Percentiles rank a stretch among this genome's conserved stretches.
Conservation (phyloP, 73 alveolate species). For the Symbiodinium pilosum region DNA sequence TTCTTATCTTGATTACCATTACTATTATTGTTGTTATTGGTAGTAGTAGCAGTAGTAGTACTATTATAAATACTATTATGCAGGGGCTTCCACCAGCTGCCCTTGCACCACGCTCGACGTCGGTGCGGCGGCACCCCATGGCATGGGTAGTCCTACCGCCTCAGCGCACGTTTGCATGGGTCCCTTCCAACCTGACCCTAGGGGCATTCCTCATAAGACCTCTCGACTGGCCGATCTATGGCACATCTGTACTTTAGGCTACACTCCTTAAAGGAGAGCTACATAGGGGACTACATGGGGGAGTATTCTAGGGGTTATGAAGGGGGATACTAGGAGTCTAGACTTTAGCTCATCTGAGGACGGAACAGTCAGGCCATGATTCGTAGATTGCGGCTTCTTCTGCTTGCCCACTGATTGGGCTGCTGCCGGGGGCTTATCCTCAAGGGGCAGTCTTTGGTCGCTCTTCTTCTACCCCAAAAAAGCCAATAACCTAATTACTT, state of each 20-base stretch:
- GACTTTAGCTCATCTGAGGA: background rate
- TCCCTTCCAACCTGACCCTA: too few species aligned
- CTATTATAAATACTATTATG: too few species aligned
- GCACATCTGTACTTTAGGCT: background rate
- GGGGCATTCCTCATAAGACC: too few species aligned
- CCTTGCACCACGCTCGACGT: constrained; percentile 72
- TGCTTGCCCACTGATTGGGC: constrained; percentile 37
- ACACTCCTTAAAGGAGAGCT: background rate
- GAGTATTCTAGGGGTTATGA: too few species aligned
- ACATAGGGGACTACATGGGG: too few species aligned
- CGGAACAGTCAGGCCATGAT: constrained; percentile 33
- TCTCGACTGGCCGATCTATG: too few species aligned
- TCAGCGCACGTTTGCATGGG: too few species aligned
- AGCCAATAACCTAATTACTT: background rate
- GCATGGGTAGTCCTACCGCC: constrained; percentile 84
- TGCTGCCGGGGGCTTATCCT: constrained; percentile 69
- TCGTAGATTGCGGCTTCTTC: background rate
- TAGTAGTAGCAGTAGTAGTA: too few species aligned
- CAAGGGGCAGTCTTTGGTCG: background rate
- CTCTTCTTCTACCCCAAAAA: background rate
- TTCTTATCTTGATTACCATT: too few species aligned
- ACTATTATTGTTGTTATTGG: too few species aligned
- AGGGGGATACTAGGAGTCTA: too few species aligned
- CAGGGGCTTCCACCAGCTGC: constrained; percentile 26
- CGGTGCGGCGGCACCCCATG: constrained; percentile 80